Base-by-base conservation (phyloP, 768 basidiomycete genomes). In the Leccinum fibrillosum region DNA sequence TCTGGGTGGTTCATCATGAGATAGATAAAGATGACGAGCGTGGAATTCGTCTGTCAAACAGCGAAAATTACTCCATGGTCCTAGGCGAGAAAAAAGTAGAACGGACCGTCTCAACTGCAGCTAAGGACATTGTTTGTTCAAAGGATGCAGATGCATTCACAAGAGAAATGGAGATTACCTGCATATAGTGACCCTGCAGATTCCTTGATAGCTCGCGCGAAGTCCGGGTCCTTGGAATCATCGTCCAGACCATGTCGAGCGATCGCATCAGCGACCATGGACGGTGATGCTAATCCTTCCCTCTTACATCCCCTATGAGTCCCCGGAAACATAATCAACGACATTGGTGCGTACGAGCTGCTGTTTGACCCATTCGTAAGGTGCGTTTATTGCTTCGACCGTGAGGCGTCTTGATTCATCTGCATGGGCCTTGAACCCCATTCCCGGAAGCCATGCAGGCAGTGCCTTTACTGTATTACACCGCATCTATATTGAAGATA, bases 131-230 rank as follows among this genome's bases (percentile, higher is more conserved):
- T 2, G 39, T 42, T 42, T 10, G 9, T 42, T 42, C 15, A 39
- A 39, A 42, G n/a, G 39, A 9, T 42, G 19, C 4, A 11, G 39
- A 42, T 42, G 3, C 10, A 5, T 42, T 10, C n/a, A 42, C 6
- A 19, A 19, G 39, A 42, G 9, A 42, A 42, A 42, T 19, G n/a
- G 39, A n/a, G 4, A 9, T 42, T 25, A 68, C 68, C 68, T 49
- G 56, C 37, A 44, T 62, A 70, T 4, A 62, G 25, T 5, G 62
- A 49, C 25, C 57, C 66, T 21, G 48, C 48, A 28, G 48, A 28
- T 25, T 28, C 23, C 7, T 28, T 28, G 48, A 25, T 28, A 25
- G 48, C 48, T 49, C 25, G 25, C 8, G 25, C 25, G 15, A 49
- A 26, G 8, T 28, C 48, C 48, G 48, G 21, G 4, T 49, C 13